Percentiles rank a stretch among this genome's conserved stretches.
Conservation (phyloP, 176 grass and related monocot genomes). For the Bolboschoenus planiculmis region DNA sequence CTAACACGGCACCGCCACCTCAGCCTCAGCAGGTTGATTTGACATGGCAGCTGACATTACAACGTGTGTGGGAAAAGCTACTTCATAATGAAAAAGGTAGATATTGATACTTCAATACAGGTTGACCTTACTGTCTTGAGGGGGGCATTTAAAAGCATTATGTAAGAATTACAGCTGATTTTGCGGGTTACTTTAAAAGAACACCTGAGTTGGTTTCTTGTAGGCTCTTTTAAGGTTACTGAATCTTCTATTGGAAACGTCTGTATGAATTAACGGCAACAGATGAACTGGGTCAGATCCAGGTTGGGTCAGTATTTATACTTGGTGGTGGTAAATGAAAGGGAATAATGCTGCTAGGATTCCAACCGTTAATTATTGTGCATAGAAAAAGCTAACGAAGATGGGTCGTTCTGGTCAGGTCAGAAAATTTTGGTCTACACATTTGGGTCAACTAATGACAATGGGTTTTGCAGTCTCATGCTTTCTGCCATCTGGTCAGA, state of each 20-base stretch:
- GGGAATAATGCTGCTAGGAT: not conserved
- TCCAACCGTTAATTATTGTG: not conserved
- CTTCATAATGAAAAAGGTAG: slow-evolving; percentile 46
- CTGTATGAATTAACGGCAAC: not conserved
- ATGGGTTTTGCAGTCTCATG: not conserved
- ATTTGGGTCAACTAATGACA: not conserved
- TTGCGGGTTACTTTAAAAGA: not conserved
- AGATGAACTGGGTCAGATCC: not conserved
- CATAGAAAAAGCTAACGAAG: not conserved
- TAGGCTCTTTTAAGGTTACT: slow-evolving; percentile 17
- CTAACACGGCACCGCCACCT: slow-evolving; percentile 53
- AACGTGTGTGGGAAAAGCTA: slow-evolving; percentile 82
- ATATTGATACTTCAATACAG: not conserved
- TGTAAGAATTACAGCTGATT: slow-evolving; percentile 12
- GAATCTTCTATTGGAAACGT: slow-evolving; percentile 22
- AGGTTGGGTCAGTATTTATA: not conserved
- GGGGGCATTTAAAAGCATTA: not conserved
- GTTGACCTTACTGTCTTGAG: not conserved
- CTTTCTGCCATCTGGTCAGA: not conserved
- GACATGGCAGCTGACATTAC: slow-evolving; percentile 76
- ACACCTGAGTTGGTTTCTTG: not conserved
- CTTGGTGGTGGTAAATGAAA: not conserved
- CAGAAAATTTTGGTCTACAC: not conserved
- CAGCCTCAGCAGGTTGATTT: slow-evolving; percentile 79
- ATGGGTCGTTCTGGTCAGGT: not conserved